A percentile compares a stretch with the other conserved stretches of the same genome.
phyloP scores from a whole-genome alignment of 345 rosid species.

The Citrus reticulata region DNA sequence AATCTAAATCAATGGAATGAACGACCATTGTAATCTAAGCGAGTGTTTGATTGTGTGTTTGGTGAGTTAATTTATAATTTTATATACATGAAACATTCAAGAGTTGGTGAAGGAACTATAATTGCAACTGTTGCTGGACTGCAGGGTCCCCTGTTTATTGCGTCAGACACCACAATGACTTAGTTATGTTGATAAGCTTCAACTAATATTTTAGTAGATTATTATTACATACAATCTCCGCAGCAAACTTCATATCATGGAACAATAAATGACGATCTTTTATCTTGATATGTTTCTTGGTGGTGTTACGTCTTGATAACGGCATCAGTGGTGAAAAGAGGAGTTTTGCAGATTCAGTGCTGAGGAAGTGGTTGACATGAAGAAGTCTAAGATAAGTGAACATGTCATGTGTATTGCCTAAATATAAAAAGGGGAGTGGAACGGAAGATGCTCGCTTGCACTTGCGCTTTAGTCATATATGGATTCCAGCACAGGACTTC shows the following conservation, averaged over 20 bases:
- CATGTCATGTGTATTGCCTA: not conserved
- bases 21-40: not conserved
- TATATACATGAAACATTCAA: too few species aligned
- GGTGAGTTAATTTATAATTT: not conserved
- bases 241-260: too few species aligned
- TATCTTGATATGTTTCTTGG: not conserved
- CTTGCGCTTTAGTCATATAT: not conserved
- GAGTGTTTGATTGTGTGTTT: not conserved
- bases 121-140: not conserved
- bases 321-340: not conserved
- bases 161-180: too few species aligned
- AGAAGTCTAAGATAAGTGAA: not conserved
- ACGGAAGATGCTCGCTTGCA: not conserved
- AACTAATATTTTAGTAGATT: not conserved
- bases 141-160: not conserved
- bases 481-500: conserved; percentile 7
- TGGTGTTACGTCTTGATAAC: not conserved
- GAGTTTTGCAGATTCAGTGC: not conserved
- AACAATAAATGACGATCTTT: too few species aligned
- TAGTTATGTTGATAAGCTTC: not conserved
- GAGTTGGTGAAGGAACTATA: too few species aligned
- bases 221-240: too few species aligned
- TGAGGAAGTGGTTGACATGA: not conserved
- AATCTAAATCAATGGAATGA: conserved; percentile 9
- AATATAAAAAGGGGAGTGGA: not conserved